Base-by-base conservation (phyloP, 2,329 filamentous ascomycete genomes). In the Anisogramma anomala region DNA sequence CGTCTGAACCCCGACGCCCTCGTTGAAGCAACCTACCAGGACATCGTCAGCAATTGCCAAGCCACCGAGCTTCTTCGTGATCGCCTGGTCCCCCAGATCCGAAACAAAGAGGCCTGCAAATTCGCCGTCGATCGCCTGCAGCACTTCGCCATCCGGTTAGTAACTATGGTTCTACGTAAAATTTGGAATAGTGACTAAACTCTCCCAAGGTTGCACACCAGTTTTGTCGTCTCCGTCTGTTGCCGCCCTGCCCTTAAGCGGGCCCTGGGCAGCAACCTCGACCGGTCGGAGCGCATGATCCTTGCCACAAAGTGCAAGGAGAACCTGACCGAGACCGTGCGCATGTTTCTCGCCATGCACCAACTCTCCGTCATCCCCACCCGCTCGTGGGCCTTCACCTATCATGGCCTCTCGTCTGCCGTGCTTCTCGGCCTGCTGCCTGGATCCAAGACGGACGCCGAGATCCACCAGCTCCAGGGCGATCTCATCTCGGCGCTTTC, bases 331-430 rank as follows among this genome's bases (percentile, higher is more conserved):
- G 75, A 80, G 53, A 80, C 76, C 10, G 76, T 81, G 9, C 69
- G 74, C 30, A 81, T 80, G 76, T 81, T 80, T 52, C 61, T 81
- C 17, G 73, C 76, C 13, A 81, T 81, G 77, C 76, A 81, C 55
- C 76, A 79, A 48, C 60, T 81, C 22, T 79, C 75, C 2, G 72
- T 77, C 7, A 79, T 80, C 34, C 77, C 77, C 1, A 81, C 77
- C 0, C 65, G 77, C 19, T 79, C 74, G 42, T 81, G 77, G 77
- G 76, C 77, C 0, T 80, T 80, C 46, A 81, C 77, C 1, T 80
- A 80, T 43, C 75, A 81, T 50, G 75, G 77, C 1, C 65, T 81
- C 6, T 80, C 76, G 7, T 81, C 77, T 0, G 77, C 77, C 1
- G 66, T 81, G 3, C 62, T 81, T 3, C 68, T 81, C 7, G 76